phyloP scores from a whole-genome alignment of 257 asterid species.

The Cordia subcordata region DNA sequence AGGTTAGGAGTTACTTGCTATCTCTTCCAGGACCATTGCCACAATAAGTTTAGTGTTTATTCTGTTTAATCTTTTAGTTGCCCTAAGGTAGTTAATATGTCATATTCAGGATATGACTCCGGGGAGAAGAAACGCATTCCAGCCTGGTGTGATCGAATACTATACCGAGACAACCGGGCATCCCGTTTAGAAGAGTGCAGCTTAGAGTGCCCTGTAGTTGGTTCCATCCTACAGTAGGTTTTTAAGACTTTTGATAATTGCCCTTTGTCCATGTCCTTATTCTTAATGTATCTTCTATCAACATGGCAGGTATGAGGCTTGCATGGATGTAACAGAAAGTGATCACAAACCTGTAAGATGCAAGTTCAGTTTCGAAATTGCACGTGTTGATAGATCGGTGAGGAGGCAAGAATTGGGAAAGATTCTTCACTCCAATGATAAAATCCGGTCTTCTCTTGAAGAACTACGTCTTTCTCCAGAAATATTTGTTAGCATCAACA shows the following conservation, averaged over 20 bases:
- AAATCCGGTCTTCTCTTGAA: conserved; percentile 39
- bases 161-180: conserved; percentile 74
- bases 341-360: conserved; percentile 97
- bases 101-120: conserved; percentile 77
- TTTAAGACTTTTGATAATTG: background rate
- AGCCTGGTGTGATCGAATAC: conserved; percentile 94
- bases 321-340: conserved; percentile 92
- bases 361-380: conserved; percentile 70
- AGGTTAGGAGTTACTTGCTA: too few relatives aligned
- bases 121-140: conserved; percentile 98
- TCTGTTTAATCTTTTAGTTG: background rate
- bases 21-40: background rate
- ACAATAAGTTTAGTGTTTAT: background rate
- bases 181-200: conserved; percentile 57
- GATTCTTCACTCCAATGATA: conserved; percentile 39
- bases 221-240: conserved; percentile 74
- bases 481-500: conserved; percentile 42
- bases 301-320: conserved; percentile 68
- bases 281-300: background rate
- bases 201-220: conserved; percentile 81
- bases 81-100: background rate
- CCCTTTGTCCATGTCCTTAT: background rate
- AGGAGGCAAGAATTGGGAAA: conserved; percentile 78
- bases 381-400: conserved; percentile 71
- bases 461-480: conserved; percentile 67